phyloP scores from a whole-genome alignment of 2,329 filamentous ascomycete species.

The Hypoxylon sp. region DNA sequence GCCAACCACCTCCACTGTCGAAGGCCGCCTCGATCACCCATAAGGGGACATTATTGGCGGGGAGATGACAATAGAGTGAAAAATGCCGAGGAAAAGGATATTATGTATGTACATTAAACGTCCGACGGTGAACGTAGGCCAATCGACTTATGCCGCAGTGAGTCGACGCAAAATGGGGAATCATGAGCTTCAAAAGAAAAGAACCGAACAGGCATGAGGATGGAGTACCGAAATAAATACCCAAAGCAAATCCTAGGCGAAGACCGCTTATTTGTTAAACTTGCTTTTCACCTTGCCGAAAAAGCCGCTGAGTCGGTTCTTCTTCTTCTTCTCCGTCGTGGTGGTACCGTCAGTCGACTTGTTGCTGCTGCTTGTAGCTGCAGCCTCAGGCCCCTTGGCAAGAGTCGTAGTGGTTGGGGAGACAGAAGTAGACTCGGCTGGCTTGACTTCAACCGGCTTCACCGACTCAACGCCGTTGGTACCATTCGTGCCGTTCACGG shows the following conservation, averaged over 20 bases:
- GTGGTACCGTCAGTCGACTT: conserved; percentile 47
- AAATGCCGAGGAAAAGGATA: conserved; percentile 34
- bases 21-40: conserved; percentile 5
- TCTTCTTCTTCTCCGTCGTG: conserved; percentile 70
- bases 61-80: conserved; percentile 1
- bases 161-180: conserved; percentile 45
- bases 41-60: conserved; percentile 7
- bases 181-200: conserved; percentile 40
- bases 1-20: conserved; percentile 21
- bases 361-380: conserved; percentile 35
- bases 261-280: conserved; percentile 46
- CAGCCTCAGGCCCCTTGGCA: conserved; percentile 33
- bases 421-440: conserved; percentile 37
- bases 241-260: conserved; percentile 24
- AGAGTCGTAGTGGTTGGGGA: conserved; percentile 28
- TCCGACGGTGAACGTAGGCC: conserved; percentile 32
- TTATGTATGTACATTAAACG: conserved; percentile 43
- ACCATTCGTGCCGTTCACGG: conserved; percentile 34
- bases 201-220: conserved; percentile 21
- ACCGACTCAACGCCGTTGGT: conserved; percentile 27
- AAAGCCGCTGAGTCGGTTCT: conserved; percentile 69
- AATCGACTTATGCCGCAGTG: conserved; percentile 34
- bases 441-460: conserved; percentile 32
- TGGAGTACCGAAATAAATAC: conserved; percentile 24
- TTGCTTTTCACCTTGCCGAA: conserved; percentile 66